Conservation (phyloP, 768 basidiomycete species). For the Amanita molliuscula region DNA sequence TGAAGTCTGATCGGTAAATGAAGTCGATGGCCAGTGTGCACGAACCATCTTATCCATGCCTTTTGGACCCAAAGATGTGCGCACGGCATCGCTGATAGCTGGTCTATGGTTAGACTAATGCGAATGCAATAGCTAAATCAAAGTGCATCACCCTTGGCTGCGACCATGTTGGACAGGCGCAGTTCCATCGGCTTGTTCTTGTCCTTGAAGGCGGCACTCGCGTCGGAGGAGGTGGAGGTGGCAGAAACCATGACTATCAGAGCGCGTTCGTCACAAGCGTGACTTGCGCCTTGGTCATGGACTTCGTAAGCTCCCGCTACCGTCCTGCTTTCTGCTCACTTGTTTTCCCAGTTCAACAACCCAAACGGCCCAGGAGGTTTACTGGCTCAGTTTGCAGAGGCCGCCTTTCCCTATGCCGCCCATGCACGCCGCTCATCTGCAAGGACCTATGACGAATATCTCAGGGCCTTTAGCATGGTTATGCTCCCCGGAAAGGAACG, state of each 20-base stretch:
- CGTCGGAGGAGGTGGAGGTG: slow-evolving; percentile 20
- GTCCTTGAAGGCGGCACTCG: slow-evolving; percentile 80
- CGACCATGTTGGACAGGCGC: slow-evolving; percentile 93
- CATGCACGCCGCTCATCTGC: slow-evolving; percentile 43
- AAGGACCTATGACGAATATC: slow-evolving; percentile 81
- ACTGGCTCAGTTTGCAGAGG: slow-evolving; percentile 61
- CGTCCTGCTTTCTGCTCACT: slow-evolving; percentile 4
- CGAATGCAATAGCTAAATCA: slow-evolving; percentile 4
- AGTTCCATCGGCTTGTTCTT: slow-evolving; percentile 99
- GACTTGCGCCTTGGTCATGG: slow-evolving; percentile 22
- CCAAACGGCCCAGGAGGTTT: slow-evolving; percentile 48
- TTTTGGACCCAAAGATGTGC: slow-evolving; percentile 91
- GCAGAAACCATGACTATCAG: background rate
- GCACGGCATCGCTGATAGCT: slow-evolving; percentile 97
- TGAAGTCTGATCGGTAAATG: slow-evolving; percentile 6
- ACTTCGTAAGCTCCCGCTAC: slow-evolving; percentile 27
- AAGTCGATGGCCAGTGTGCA: slow-evolving; percentile 8
- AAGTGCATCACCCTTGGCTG: slow-evolving; percentile 71
- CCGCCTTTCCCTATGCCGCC: slow-evolving; percentile 43
- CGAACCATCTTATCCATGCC: slow-evolving; percentile 99
- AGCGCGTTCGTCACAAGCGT: slow-evolving; percentile 10
- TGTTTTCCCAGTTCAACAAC: slow-evolving; percentile 26
- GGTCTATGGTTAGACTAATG: slow-evolving; percentile 10
- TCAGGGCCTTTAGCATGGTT: slow-evolving; percentile 91
- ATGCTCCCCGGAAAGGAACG: slow-evolving; percentile 83